A percentile compares a stretch with the other conserved stretches of the same genome.
phyloP scores from a whole-genome alignment of 164 flowering plant genomes.

The Aristolochia californica region DNA sequence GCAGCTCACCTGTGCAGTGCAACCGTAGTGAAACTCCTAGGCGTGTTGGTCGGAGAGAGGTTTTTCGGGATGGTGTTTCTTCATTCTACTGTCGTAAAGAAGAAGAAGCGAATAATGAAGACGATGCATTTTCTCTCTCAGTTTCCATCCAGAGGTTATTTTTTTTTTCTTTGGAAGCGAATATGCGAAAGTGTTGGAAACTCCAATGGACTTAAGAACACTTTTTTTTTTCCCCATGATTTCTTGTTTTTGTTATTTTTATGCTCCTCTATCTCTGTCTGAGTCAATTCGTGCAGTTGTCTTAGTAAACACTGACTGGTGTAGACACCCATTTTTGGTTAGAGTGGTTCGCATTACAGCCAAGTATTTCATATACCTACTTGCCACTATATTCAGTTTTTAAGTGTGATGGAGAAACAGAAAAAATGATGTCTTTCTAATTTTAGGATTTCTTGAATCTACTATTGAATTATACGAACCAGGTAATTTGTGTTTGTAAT shows the following conservation, averaged over 20 bases:
- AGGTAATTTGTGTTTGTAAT: too few species aligned
- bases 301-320: too few species aligned
- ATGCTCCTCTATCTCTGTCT: neutral
- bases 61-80: slow-evolving; percentile 34
- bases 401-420: too few species aligned
- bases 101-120: neutral
- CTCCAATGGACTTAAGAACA: neutral
- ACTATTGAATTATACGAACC: too few species aligned
- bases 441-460: too few species aligned
- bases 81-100: slow-evolving; percentile 18
- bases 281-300: neutral
- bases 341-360: too few species aligned
- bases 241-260: neutral
- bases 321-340: too few species aligned
- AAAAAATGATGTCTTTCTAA: too few species aligned
- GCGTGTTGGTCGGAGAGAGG: slow-evolving; percentile 32
- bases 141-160: slow-evolving; percentile 15
- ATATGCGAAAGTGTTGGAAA: neutral
- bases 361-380: too few species aligned
- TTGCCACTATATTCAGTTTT: too few species aligned
- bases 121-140: slow-evolving; percentile 13
- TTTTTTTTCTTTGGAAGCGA: neutral
- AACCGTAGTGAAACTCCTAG: slow-evolving; percentile 5
- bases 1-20: slow-evolving; percentile 22
- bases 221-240: neutral